These are phyloP conservation scores for Talaromyces ruber DNA, from an alignment of 495 filamentous ascomycete genomes.

Conservation along the genomic window DNA sequence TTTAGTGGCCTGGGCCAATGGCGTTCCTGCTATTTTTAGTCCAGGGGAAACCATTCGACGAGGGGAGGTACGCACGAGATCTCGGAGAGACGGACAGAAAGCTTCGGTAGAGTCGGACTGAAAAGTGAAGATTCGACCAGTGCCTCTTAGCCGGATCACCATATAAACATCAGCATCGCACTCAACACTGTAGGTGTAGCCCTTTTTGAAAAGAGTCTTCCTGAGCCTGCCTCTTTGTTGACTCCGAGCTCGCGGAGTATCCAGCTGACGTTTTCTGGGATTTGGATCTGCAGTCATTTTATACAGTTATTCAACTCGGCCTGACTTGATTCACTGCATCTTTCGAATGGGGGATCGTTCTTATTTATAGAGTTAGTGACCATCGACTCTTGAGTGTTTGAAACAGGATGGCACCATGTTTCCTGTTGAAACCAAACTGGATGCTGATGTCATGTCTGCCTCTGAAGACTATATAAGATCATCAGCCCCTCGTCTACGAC, in stretches of 20 bases:
- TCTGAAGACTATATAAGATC: too few species aligned
- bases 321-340: too few species aligned
- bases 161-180: slow-evolving; percentile 3
- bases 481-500: too few species aligned
- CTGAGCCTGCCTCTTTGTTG: background rate
- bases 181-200: background rate
- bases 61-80: background rate
- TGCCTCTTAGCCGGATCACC: background rate
- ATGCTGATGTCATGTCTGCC: too few species aligned
- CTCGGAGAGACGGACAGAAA: background rate
- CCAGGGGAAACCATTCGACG: background rate
- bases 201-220: background rate
- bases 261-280: background rate
- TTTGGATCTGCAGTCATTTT: background rate
- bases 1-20: background rate
- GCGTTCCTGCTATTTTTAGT: background rate
- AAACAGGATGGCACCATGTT: too few species aligned
- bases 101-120: background rate
- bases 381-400: too few species aligned
- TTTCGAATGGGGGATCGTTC: too few species aligned
- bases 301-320: background rate
- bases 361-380: too few species aligned
- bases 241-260: background rate
- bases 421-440: too few species aligned
- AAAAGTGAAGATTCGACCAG: background rate